These are phyloP conservation scores for Stygiomarasmius scandens DNA, from an alignment of 1,284 basidiomycete genomes.

Conservation along the genomic window DNA sequence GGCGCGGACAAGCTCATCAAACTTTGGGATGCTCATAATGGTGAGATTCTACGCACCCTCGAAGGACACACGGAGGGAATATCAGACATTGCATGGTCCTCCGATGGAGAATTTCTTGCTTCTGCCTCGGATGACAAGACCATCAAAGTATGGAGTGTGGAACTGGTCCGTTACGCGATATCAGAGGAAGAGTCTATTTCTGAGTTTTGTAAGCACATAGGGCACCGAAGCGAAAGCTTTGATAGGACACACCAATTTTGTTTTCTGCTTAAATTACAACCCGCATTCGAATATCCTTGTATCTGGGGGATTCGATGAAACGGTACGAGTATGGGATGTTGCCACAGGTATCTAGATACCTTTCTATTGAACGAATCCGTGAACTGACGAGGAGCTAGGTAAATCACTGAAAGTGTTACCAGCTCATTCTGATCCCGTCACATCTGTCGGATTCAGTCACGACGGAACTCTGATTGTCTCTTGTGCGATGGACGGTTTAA, in stretches of 20 bases:
- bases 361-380: background rate
- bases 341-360: slow-evolving; percentile 64
- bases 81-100: slow-evolving; percentile 88
- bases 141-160: slow-evolving; percentile 80
- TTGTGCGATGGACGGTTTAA: slow-evolving; percentile 93
- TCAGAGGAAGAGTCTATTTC: background rate
- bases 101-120: slow-evolving; percentile 79
- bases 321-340: slow-evolving; percentile 95
- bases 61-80: slow-evolving; percentile 80
- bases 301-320: slow-evolving; percentile 94
- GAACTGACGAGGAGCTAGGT: slow-evolving; percentile 43
- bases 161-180: slow-evolving; percentile 50
- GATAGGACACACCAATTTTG: slow-evolving; percentile 88
- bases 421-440: slow-evolving; percentile 97
- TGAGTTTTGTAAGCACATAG: slow-evolving; percentile 40
- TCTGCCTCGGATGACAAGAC: slow-evolving; percentile 91
- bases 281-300: slow-evolving; percentile 88
- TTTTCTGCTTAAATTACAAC: slow-evolving; percentile 92
- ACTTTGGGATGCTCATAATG: slow-evolving; percentile 74
- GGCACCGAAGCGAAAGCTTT: slow-evolving; percentile 63
- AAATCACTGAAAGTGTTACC: slow-evolving; percentile 81
- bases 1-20: slow-evolving; percentile 81
- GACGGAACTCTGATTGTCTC: slow-evolving; percentile 95
- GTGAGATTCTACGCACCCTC: slow-evolving; percentile 71
- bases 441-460: slow-evolving; percentile 89